These are phyloP conservation scores for Cytospora piceae DNA, from an alignment of 2,329 filamentous ascomycete genomes.

Conservation along the genomic window DNA sequence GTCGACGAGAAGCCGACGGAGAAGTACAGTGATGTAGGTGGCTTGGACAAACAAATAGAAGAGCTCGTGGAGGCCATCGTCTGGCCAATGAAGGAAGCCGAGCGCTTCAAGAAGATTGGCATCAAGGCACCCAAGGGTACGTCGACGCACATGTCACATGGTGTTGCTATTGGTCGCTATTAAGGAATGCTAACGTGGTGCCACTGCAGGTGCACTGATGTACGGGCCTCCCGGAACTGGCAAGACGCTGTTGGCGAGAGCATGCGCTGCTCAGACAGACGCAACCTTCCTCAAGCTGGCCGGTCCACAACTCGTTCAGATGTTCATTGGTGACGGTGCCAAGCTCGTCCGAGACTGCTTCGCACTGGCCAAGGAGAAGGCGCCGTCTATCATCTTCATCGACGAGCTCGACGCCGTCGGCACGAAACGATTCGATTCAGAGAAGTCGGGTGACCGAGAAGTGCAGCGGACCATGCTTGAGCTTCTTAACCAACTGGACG, in stretches of 20 bases:
- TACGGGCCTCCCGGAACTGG: constrained; percentile 92
- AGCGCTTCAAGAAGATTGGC: constrained; percentile 98
- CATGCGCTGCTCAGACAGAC: constrained; percentile 96
- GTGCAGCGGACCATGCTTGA: constrained; percentile 99
- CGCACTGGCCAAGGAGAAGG: constrained; percentile 97
- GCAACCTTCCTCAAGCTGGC: constrained; percentile 98
- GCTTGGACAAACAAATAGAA: constrained; percentile 97
- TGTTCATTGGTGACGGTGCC: constrained; percentile 99
- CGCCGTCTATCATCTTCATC: constrained; percentile 98
- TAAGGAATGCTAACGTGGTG: constrained; percentile 7
- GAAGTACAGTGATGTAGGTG: constrained; percentile 98
- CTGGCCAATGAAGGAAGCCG: constrained; percentile 99
- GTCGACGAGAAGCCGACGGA: constrained; percentile 99
- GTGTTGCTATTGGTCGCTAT: constrained; percentile 16
- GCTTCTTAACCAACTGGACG: constrained; percentile 96
- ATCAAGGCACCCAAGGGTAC: constrained; percentile 99
- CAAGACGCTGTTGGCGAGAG: constrained; percentile 90
- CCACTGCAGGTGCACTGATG: constrained; percentile 82
- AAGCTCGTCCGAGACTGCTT: constrained; percentile 98
- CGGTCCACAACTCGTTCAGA: constrained; percentile 95
- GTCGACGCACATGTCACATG: constrained; percentile 29
- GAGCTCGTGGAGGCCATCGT: constrained; percentile 98
- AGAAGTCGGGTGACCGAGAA: constrained; percentile 96
- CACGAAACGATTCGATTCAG: constrained; percentile 97
- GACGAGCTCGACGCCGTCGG: constrained; percentile 98